A percentile compares a stretch with the other conserved stretches of the same genome.
Evolutionary conservation across 75 land plant genomes (phyloP).

Genomic region (Selaginella moellendorffii): DNA sequence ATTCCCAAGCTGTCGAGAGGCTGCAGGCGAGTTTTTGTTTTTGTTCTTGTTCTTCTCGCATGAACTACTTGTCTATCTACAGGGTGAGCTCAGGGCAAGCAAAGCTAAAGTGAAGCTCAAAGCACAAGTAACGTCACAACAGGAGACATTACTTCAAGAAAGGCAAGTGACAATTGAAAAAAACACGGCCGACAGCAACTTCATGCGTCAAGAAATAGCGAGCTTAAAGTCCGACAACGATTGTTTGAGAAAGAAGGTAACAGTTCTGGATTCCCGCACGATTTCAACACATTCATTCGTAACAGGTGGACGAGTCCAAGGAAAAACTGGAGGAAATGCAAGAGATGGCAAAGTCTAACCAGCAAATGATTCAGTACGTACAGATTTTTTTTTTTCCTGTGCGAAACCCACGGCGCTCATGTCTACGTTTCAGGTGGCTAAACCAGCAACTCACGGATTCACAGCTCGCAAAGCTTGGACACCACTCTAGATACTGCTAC

Average conservation of each 20-base stretch:
- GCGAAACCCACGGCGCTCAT: too few species aligned
- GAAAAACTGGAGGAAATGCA: slow-evolving; percentile 27
- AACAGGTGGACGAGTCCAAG: slow-evolving; percentile 25
- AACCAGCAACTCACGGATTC: background rate
- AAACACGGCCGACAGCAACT: slow-evolving; percentile 16
- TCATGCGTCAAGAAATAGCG: slow-evolving; percentile 16
- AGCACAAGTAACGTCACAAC: slow-evolving; percentile 27
- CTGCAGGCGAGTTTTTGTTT: slow-evolving; percentile 19
- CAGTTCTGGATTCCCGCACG: background rate
- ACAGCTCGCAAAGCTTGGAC: background rate
- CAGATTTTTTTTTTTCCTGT: too few species aligned
- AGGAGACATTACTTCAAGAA: slow-evolving; percentile 24
- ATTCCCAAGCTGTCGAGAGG: slow-evolving; percentile 24
- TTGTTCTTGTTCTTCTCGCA: background rate
- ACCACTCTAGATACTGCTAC: background rate
- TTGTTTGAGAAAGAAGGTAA: slow-evolving; percentile 22
- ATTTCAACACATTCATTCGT: too few species aligned
- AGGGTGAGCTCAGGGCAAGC: slow-evolving; percentile 27
- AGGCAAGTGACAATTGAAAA: slow-evolving; percentile 28
- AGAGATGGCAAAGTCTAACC: slow-evolving; percentile 25
- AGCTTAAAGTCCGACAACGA: slow-evolving; percentile 20
- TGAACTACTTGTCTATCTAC: background rate
- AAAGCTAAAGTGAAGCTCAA: slow-evolving; percentile 31
- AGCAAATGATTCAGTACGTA: slow-evolving; percentile 34
- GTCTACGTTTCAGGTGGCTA: background rate